These are phyloP conservation scores for Yamadazyma philogaea DNA, from an alignment of 805 yeast species.

Conservation along the genomic window DNA sequence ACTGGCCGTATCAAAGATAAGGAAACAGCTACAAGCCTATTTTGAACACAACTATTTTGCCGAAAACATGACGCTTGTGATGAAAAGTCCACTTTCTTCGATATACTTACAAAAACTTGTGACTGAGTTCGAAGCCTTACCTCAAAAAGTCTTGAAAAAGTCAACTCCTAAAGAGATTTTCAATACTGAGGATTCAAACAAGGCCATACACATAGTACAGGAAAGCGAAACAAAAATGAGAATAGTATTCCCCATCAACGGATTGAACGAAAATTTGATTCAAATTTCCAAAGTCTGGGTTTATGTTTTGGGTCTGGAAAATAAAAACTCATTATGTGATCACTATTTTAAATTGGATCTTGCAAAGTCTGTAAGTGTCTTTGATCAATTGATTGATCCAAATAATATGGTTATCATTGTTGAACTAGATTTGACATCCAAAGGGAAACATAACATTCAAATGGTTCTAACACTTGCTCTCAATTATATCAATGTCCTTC, in stretches of 20 bases:
- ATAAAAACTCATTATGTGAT: conserved; percentile 46
- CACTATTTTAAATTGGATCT: conserved; percentile 28
- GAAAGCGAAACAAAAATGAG: conserved; percentile 26
- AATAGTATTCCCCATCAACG: conserved; percentile 35
- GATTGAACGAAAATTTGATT: conserved; percentile 9
- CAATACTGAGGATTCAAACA: background rate
- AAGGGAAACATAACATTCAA: conserved; percentile 40
- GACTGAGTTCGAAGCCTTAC: conserved; percentile 38
- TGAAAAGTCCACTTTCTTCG: conserved; percentile 66
- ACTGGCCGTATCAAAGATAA: conserved; percentile 28
- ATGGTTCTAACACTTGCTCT: conserved; percentile 35
- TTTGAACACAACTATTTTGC: conserved; percentile 43
- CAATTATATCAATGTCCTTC: conserved; percentile 10
- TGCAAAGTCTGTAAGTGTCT: conserved; percentile 41
- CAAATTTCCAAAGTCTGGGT: conserved; percentile 43
- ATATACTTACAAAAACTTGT: conserved; percentile 51
- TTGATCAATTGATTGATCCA: conserved; percentile 35
- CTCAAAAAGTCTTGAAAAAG: background rate
- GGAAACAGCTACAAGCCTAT: conserved; percentile 38
- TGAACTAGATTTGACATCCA: conserved; percentile 47
- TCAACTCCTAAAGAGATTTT: background rate
- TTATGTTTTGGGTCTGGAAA: conserved; percentile 62
- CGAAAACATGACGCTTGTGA: conserved; percentile 52
- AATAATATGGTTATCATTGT: conserved; percentile 42
- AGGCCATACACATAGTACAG: conserved; percentile 38